These are phyloP conservation scores for Fusarium sublunatum DNA, from an alignment of 2,329 filamentous ascomycete species.

Conservation along the genomic window DNA sequence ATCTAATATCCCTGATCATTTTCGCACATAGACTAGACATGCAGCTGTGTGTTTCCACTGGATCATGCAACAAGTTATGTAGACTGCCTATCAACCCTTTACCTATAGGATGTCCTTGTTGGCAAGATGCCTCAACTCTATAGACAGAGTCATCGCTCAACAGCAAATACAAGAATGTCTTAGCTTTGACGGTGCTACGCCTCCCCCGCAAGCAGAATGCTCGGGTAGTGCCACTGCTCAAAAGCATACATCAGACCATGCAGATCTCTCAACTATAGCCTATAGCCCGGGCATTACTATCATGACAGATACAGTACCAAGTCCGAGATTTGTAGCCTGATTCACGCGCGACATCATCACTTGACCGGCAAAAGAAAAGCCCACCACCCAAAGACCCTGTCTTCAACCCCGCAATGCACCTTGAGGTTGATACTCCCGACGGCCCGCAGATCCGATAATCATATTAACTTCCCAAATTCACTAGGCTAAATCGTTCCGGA, in stretches of 20 bases:
- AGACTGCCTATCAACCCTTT: neutral
- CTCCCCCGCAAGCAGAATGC: neutral
- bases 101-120: no score
- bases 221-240: neutral
- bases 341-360: neutral
- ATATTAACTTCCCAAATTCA: neutral
- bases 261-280: neutral
- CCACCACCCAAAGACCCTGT: neutral
- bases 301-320: neutral
- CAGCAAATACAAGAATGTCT: no score
- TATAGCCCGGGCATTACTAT: neutral
- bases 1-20: neutral
- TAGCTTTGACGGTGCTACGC: neutral
- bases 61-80: neutral
- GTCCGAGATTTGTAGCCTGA: neutral
- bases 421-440: neutral
- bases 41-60: no score
- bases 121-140: neutral
- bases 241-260: neutral
- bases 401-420: neutral
- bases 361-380: neutral
- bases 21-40: neutral
- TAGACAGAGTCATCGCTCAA: no score
- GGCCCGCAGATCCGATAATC: neutral
- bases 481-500: slow-evolving; percentile 1